Evolutionary conservation across 805 yeast species (phyloP).

Genomic region (Sungouiella blattae): DNA sequence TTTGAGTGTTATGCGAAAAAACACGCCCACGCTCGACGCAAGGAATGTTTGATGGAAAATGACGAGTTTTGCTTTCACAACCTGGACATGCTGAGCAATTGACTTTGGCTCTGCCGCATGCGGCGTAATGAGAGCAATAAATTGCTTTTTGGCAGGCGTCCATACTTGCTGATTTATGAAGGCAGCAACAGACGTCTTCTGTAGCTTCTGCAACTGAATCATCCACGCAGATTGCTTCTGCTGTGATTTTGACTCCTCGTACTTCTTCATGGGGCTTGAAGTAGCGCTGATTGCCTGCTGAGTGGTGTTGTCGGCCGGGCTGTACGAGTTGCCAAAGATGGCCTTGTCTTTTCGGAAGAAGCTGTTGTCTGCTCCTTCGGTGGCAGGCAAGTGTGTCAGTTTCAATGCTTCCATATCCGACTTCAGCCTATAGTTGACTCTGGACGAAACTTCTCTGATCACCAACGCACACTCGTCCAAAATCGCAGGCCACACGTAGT

Average conservation of each 20-base stretch:
- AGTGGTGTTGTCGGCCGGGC: slow-evolving; percentile 4
- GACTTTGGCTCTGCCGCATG: slow-evolving; percentile 1
- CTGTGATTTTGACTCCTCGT: not conserved
- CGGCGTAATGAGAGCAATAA: slow-evolving; percentile 1
- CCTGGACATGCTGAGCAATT: not conserved
- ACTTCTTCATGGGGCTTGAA: slow-evolving; percentile 10
- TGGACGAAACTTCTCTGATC: slow-evolving; percentile 46
- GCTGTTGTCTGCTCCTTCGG: slow-evolving; percentile 14
- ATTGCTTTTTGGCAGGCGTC: not conserved
- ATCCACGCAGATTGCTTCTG: not conserved
- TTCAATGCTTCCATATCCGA: slow-evolving; percentile 29
- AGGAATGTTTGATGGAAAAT: slow-evolving; percentile 22
- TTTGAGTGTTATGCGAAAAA: slow-evolving; percentile 37
- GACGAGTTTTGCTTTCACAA: not conserved
- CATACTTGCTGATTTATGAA: slow-evolving; percentile 1
- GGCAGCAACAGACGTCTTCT: not conserved
- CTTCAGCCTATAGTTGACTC: slow-evolving; percentile 32
- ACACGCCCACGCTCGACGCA: slow-evolving; percentile 29
- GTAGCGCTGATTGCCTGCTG: slow-evolving; percentile 11
- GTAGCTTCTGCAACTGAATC: not conserved
- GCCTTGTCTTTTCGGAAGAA: not conserved
- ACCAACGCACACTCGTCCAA: slow-evolving; percentile 58
- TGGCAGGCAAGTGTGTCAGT: slow-evolving; percentile 13
- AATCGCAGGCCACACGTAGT: slow-evolving; percentile 55
- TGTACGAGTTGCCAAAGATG: slow-evolving; percentile 37